phyloP scores from a whole-genome alignment of 2,329 filamentous ascomycete species.

The Xylariaceae sp. region DNA sequence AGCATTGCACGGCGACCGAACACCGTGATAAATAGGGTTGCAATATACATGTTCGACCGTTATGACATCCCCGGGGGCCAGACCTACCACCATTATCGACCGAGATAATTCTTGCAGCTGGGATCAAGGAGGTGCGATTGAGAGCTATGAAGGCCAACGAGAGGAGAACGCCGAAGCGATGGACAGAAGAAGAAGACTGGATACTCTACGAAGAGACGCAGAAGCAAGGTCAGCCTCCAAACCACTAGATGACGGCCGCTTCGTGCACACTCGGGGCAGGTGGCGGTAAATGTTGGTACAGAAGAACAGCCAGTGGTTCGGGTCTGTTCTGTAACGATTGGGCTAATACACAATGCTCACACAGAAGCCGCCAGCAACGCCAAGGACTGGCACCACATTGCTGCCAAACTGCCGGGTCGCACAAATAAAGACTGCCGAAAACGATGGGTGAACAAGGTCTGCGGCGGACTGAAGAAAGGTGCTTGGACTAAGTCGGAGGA shows the following conservation, averaged over 20 bases:
- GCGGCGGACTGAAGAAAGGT: conserved; percentile 14
- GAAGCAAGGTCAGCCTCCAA: conserved; percentile 9
- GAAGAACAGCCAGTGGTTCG: not conserved
- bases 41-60: too few species aligned
- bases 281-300: not conserved
- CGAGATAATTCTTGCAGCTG: too few species aligned
- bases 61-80: too few species aligned
- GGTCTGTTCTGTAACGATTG: not conserved
- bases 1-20: too few species aligned
- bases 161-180: conserved; percentile 14
- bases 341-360: not conserved
- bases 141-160: conserved; percentile 13
- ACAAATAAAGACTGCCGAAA: conserved; percentile 19
- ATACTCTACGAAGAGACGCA: conserved; percentile 16
- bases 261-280: too few species aligned
- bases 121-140: too few species aligned
- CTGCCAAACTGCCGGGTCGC: conserved; percentile 13
- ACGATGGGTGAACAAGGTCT: conserved; percentile 16
- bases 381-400: conserved; percentile 16
- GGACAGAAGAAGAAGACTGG: conserved; percentile 16
- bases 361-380: not conserved
- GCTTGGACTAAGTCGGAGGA: conserved; percentile 21
- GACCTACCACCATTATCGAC: too few species aligned
- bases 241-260: not conserved
- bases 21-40: too few species aligned